phyloP scores from a whole-genome alignment of 108 stramenopile species.

The Craspedostauros australis region DNA sequence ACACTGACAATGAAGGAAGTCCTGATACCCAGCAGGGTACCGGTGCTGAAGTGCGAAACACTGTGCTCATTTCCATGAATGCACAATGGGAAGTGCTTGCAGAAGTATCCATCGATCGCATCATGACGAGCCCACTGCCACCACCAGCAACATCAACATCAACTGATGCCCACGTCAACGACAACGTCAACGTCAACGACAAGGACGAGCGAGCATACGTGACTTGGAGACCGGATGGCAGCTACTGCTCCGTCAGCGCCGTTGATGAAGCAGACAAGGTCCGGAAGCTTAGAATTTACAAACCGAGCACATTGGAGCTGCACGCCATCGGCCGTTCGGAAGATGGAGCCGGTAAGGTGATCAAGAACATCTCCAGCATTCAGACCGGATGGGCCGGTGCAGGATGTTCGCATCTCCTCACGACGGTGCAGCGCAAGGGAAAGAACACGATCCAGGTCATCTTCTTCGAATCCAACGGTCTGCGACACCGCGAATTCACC shows the following conservation, averaged over 20 bases:
- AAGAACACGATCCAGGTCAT: slow-evolving; percentile 59
- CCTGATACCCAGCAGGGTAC: too few relatives aligned
- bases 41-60: too few relatives aligned
- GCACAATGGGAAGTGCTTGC: slow-evolving; percentile 71
- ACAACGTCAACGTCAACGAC: too few relatives aligned
- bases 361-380: slow-evolving; percentile 48
- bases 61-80: slow-evolving; percentile 81
- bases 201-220: slow-evolving; percentile 43
- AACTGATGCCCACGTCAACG: not conserved
- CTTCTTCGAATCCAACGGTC: slow-evolving; percentile 87
- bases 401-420: slow-evolving; percentile 72
- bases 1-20: too few relatives aligned
- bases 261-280: slow-evolving; percentile 48
- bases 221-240: slow-evolving; percentile 74
- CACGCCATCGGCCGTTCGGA: slow-evolving; percentile 67
- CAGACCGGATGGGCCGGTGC: slow-evolving; percentile 66
- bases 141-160: slow-evolving; percentile 5
- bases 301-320: slow-evolving; percentile 50
- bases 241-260: slow-evolving; percentile 57
- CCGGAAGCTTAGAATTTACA: slow-evolving; percentile 62
- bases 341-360: slow-evolving; percentile 76
- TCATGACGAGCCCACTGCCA: slow-evolving; percentile 24
- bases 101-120: slow-evolving; percentile 51
- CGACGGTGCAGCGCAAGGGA: slow-evolving; percentile 58
- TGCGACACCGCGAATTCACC: slow-evolving; percentile 73